Percentiles rank a stretch among this genome's conserved stretches.
These are phyloP conservation scores for Fusarium nodosum DNA, from an alignment of 2,329 filamentous ascomycete genomes.

Conservation along the genomic window DNA sequence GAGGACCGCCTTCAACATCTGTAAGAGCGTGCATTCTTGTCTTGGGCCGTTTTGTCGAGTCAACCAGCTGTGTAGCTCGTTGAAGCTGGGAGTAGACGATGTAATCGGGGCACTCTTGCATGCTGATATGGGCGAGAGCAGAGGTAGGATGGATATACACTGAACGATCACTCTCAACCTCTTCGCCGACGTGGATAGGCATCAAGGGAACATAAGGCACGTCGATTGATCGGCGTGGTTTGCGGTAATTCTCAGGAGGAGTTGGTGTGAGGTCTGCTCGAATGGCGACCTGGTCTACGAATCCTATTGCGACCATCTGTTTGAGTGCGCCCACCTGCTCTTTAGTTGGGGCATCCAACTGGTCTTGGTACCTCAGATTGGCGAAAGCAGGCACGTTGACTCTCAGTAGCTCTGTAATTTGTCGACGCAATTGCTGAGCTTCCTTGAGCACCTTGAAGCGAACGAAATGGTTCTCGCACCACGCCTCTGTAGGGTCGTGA, in stretches of 20 bases:
- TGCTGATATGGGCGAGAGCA: slow-evolving; percentile 77
- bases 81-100: slow-evolving; percentile 91
- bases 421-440: slow-evolving; percentile 82
- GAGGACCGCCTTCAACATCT: slow-evolving; percentile 79
- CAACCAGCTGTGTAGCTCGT: slow-evolving; percentile 67
- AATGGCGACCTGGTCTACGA: slow-evolving; percentile 94
- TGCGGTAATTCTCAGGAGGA: slow-evolving; percentile 75
- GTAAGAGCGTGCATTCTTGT: slow-evolving; percentile 92
- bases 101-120: slow-evolving; percentile 85
- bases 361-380: slow-evolving; percentile 68
- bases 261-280: slow-evolving; percentile 86
- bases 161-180: slow-evolving; percentile 68
- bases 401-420: slow-evolving; percentile 85
- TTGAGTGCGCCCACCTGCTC: slow-evolving; percentile 85
- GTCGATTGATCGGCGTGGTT: slow-evolving; percentile 88
- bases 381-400: slow-evolving; percentile 77
- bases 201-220: slow-evolving; percentile 91
- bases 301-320: slow-evolving; percentile 91
- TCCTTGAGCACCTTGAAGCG: slow-evolving; percentile 90
- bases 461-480: slow-evolving; percentile 88
- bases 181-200: slow-evolving; percentile 66
- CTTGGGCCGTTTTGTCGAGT: slow-evolving; percentile 71
- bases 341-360: slow-evolving; percentile 70
- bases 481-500: slow-evolving; percentile 76
- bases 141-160: slow-evolving; percentile 93